phyloP scores from a whole-genome alignment of 2,329 filamentous ascomycete genomes.

The Neofusicoccum parvum region DNA sequence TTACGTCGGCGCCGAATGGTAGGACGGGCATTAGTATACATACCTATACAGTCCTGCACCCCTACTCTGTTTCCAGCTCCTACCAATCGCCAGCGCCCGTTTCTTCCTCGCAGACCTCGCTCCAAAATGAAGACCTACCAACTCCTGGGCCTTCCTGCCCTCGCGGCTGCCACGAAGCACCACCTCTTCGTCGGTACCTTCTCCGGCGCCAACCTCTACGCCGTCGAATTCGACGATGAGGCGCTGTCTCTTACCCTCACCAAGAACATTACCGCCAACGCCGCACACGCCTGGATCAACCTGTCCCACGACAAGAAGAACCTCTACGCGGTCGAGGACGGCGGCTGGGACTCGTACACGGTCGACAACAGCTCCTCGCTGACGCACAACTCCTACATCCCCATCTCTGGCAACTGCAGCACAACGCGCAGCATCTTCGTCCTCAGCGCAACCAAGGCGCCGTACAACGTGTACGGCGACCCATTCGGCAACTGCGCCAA shows the following conservation, averaged over 20 bases:
- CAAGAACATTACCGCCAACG: slow-evolving; percentile 19
- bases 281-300: slow-evolving; percentile 17
- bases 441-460: neutral
- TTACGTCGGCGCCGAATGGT: neutral
- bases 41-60: neutral
- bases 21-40: neutral
- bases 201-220: slow-evolving; percentile 10
- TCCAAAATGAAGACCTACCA: neutral
- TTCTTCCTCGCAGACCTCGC: too few species aligned
- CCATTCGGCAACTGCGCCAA: slow-evolving; percentile 18
- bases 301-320: slow-evolving; percentile 19
- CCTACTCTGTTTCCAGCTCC: neutral
- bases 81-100: neutral
- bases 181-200: slow-evolving; percentile 22
- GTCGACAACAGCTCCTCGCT: slow-evolving; percentile 11
- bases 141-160: neutral
- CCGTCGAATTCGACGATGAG: slow-evolving; percentile 19
- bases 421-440: slow-evolving; percentile 12
- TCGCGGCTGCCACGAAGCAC: slow-evolving; percentile 11
- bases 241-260: slow-evolving; percentile 11
- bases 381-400: neutral
- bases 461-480: slow-evolving; percentile 18
- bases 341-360: slow-evolving; percentile 13
- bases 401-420: neutral
- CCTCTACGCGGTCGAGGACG: slow-evolving; percentile 18